Evolutionary conservation across 148 eudicot genomes (phyloP), one percentile per base, ranked within the genome.

Genomic region (Agrostemma githago): DNA sequence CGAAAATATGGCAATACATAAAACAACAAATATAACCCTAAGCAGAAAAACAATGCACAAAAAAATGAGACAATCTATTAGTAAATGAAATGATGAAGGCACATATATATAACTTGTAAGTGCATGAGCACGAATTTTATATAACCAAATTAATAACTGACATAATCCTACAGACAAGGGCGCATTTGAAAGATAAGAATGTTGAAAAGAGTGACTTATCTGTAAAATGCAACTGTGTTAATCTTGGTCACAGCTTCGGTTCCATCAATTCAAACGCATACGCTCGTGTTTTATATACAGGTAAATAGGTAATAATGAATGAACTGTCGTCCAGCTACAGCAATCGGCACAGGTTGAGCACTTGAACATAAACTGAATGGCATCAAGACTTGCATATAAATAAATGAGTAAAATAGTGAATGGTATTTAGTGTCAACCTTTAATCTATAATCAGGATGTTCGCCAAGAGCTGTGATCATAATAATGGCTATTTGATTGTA

Each of bases 381-480:
- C 43, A 72, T 14, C 6, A 19, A 14, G 60, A 61, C 54, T 43
- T 44, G 54, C 79, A 66, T 59, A 15, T 59, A 15, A 26, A 16
- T n/a, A 76, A 38, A 21, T 21, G 12, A 11, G 51, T 66, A 8
- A 17, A 40, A 7, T 59, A 74, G 34, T 37, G 5, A 67, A 59
- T 39, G n/a, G 16, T 54, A 44, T 37, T 20, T 20, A 72, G 38
- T 61, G 15, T 43, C 73, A 79, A 94, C 99, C 92, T 90, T 88
- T 72, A 95, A 82, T 76, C 85, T 86, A 82, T 95, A 95, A 77
- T 85, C 89, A 14, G 96, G 94, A 78, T 85, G 74, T 44, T 78
- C 79, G 14, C 77, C 65, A 26, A 92, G 88, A 62, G 96, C 96
- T 82, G 87, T 78, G 21, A 83, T 79, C n/a, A n/a, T n/a, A n/a